Base-by-base conservation (phyloP, 2,329 filamentous ascomycete species). In the Arthrobotrys pseudoclavata region DNA sequence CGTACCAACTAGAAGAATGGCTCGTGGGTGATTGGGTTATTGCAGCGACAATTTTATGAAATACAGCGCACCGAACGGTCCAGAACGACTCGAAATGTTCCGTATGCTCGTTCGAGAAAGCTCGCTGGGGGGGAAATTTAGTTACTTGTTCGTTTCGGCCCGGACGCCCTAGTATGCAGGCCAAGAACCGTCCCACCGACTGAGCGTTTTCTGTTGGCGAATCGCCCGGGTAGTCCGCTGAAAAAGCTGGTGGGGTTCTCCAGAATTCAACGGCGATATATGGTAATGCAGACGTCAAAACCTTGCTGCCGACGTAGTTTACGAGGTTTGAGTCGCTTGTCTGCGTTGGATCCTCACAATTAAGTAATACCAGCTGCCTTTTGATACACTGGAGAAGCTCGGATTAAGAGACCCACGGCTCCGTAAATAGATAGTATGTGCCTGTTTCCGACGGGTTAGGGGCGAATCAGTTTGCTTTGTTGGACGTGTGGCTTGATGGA, bases 91-190 rank as follows among this genome's bases (percentile, higher is more conserved):
- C 52, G 10, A 47, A 45, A 18, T 10, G 26, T 40, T 64, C 22
- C 12, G 52, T 50, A 55, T 66, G 66, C 72, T 42, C 7, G 50
- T 76, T 70, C 69, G 50, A 69, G 66, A 70, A 67, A 52, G 66
- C 72, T 70, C 48, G 34, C 40, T 52, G 55, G 50, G 64, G 52
- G 57, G 31, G 31, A 34, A 57, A 68, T 53, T 37, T 57, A 69
- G 40, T 47, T 69, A 69, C 66, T 40, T 76, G 72, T 76, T 76
- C 66, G 72, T 75, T 70, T 70, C 66, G 64, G 72, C 29, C 64
- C 72, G 64, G 60, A 69, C 66, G 71, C 66, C 72, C 66, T 60
- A 52, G 64, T 61, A 57, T 76, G 71, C 71, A 67, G 37, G 72
- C 72, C 72, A 76, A 76, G 72, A 69, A 47, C 18, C 9, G 31